Conservation (phyloP, 2,329 filamentous ascomycete species). For the Alternaria sp. region DNA sequence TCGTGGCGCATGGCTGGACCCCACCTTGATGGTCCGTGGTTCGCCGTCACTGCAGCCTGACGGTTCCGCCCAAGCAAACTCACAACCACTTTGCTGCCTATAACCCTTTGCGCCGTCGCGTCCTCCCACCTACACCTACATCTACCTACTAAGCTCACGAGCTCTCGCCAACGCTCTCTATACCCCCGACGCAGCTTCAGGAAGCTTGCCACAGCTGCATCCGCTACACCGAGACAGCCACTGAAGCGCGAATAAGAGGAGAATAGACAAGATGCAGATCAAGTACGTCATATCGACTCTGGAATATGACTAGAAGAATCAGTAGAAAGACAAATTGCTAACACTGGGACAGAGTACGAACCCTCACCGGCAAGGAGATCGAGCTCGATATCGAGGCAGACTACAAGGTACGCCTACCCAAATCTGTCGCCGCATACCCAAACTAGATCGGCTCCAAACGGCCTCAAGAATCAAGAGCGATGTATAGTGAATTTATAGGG, state of each 20-base stretch:
- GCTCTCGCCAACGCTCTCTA: neutral
- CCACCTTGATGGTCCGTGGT: constrained; percentile 13
- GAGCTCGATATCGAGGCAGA: constrained; percentile 95
- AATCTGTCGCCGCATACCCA: neutral
- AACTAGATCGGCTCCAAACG: neutral
- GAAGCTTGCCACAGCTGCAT: neutral
- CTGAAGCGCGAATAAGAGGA: neutral
- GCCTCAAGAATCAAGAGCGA: neutral
- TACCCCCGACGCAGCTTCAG: neutral
- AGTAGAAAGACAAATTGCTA: constrained; percentile 1
- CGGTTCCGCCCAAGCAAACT: neutral
- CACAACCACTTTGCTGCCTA: constrained; percentile 7
- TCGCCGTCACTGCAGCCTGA: constrained; percentile 12
- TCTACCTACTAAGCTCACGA: neutral
- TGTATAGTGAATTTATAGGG: fast-evolving
- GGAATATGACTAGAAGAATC: neutral
- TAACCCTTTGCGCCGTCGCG: neutral
- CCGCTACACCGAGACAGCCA: neutral
- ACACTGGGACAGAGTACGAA: constrained; percentile 75
- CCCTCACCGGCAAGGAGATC: constrained; percentile 97
- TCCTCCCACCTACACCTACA: neutral
- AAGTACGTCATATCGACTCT: constrained; percentile 30
- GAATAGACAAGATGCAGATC: constrained; percentile 43
- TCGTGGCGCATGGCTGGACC: constrained; percentile 7
- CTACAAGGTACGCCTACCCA: constrained; percentile 73